Percentiles rank a stretch among this genome's conserved stretches.
Evolutionary conservation across 805 yeast genomes (phyloP).

Genomic region (Starmerella stigmatis): DNA sequence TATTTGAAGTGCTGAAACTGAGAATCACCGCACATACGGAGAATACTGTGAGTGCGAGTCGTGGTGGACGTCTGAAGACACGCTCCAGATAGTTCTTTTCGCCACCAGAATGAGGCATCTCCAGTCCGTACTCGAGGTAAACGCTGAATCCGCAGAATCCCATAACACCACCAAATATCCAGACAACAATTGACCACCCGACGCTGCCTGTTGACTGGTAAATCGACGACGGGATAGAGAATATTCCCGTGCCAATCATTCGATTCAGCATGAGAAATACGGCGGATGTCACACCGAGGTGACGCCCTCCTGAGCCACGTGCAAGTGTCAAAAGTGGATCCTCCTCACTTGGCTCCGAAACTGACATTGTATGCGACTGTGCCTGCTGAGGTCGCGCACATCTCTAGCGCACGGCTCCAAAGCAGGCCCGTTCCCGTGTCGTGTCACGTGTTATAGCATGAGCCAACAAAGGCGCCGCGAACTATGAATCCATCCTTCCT

Average conservation of each 20-base stretch:
- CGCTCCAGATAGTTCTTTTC: slow-evolving; percentile 57
- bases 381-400: not conserved
- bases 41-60: slow-evolving; percentile 41
- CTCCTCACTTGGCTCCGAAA: not conserved
- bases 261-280: slow-evolving; percentile 46
- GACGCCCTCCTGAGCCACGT: slow-evolving; percentile 9
- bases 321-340: not conserved
- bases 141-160: slow-evolving; percentile 47
- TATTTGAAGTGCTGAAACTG: slow-evolving; percentile 53
- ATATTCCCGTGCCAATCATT: slow-evolving; percentile 68
- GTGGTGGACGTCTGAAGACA: slow-evolving; percentile 45
- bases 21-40: slow-evolving; percentile 47
- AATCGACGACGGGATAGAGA: slow-evolving; percentile 56
- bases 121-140: slow-evolving; percentile 55
- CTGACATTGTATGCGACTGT: not conserved
- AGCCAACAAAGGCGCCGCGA: too few species aligned
- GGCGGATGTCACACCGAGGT: slow-evolving; percentile 31
- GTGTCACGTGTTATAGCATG: not conserved
- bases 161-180: slow-evolving; percentile 54
- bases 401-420: too few species aligned
- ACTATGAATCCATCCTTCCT: too few species aligned
- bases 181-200: slow-evolving; percentile 45
- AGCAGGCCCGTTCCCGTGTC: too few species aligned
- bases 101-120: slow-evolving; percentile 57
- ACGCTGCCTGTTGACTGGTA: slow-evolving; percentile 48